Percentiles rank a stretch among this genome's conserved stretches.
Evolutionary conservation across 1,284 basidiomycete genomes (phyloP).

Genomic region (Sporisorium scitamineum): DNA sequence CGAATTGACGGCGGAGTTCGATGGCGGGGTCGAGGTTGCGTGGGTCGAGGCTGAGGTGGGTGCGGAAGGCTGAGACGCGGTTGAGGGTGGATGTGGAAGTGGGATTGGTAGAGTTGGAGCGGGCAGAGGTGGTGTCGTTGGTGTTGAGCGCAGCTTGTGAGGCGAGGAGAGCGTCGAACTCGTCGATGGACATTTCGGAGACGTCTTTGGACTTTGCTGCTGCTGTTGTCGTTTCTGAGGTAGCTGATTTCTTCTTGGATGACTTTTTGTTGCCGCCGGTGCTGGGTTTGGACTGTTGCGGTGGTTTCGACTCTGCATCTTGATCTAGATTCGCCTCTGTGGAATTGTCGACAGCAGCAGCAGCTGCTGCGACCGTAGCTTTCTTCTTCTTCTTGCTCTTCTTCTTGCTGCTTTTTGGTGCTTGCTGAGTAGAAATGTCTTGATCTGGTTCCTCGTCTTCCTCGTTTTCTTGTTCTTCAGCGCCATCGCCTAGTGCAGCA

Average conservation of each 20-base stretch:
- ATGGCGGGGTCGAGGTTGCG: constrained; percentile 59
- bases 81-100: neutral
- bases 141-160: constrained; percentile 45
- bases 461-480: constrained; percentile 26
- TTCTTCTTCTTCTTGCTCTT: constrained; percentile 66
- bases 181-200: constrained; percentile 66
- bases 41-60: constrained; percentile 56
- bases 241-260: constrained; percentile 28
- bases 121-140: neutral
- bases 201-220: constrained; percentile 37
- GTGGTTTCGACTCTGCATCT: neutral
- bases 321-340: neutral
- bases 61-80: constrained; percentile 35
- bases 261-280: constrained; percentile 18
- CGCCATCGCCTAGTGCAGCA: constrained; percentile 51
- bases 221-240: constrained; percentile 1
- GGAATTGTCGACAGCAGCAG: neutral
- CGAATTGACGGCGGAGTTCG: constrained; percentile 66
- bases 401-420: constrained; percentile 31
- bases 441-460: constrained; percentile 35
- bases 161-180: constrained; percentile 60
- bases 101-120: neutral
- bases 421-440: constrained; percentile 29
- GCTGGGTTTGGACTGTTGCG: constrained; percentile 25
- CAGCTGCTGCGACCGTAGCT: constrained; percentile 49